Evolutionary conservation across 2,329 filamentous ascomycete species (phyloP), one percentile per base, ranked within the genome.

Genomic region (Trichoderma polysporum): DNA sequence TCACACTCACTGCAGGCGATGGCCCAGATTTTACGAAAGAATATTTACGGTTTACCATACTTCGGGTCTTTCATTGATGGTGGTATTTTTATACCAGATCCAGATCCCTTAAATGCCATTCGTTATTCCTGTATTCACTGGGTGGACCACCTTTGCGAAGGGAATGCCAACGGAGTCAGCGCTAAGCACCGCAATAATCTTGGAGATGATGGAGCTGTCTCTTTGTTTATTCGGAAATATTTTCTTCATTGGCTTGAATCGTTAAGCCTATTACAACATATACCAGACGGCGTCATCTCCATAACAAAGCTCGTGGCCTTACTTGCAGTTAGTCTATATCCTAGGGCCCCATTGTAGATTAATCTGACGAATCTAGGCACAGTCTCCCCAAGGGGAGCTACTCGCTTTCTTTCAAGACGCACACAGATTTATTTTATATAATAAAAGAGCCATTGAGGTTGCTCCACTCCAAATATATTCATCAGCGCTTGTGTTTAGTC

Each of bases 191-290:
- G 17, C 17, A 56, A 39, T 49, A n/a, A n/a, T 10, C 22, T 37
- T 6, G 2, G 12, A 0, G 29, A 50, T 10, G 9, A 52, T 3
- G 35, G 37, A 17, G 3, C 2, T 13, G 73, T 76, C 4, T 61
- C 75, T 61, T 17, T 29, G 2, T 82, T 83, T 67, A 66, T 82
- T 7, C 58, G 72, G 66, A 63, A 71, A 15, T 75, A 79, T n/a
- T 74, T 76, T 57, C 74, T 83, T 1, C 75, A 82, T 61, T 83
- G 79, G 80, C 71, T 84, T 2, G 80, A 84, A 66, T 76, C 78
- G 35, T 73, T 83, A 2, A 78, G 78, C 53, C 73, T 81, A 4
- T 67, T 79, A 17, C 53, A 62, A 10, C 68, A 70, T 41, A 69
- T 76, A 7, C 68, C 69, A 8, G 53, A 71, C 65, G 77, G 65